These are phyloP conservation scores for Diversispora eburnea DNA, from an alignment of 192 early-diverging fungal genomes.

Conservation along the genomic window DNA sequence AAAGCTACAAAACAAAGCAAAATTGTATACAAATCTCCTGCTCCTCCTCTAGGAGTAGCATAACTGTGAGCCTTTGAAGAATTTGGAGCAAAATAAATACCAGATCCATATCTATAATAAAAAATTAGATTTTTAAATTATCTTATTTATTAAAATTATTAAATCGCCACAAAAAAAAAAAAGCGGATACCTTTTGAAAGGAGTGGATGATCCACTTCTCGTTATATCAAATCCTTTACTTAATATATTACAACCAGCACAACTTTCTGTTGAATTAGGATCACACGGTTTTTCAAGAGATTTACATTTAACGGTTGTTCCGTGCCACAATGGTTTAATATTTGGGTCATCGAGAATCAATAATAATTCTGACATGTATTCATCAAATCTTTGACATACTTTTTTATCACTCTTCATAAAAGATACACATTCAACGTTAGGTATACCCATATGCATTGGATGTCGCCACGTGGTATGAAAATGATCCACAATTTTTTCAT, in stretches of 20 bases:
- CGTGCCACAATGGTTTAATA: conserved; percentile 32
- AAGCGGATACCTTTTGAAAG: conserved; percentile 14
- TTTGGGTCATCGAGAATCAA: conserved; percentile 11
- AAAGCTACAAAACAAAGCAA: conserved; percentile 31
- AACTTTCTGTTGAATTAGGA: conserved; percentile 14
- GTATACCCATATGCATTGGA: conserved; percentile 27
- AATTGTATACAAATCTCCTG: conserved; percentile 19
- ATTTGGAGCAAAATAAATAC: conserved; percentile 32
- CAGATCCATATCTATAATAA: conserved; percentile 25
- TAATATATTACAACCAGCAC: conserved; percentile 31
- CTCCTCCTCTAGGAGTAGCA: conserved; percentile 15
- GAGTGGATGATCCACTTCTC: conserved; percentile 22
- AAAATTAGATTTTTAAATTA: neutral
- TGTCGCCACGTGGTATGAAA: conserved; percentile 26
- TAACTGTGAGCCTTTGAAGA: conserved; percentile 33
- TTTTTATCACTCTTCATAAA: conserved; percentile 25
- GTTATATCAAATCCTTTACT: conserved; percentile 28
- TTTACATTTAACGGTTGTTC: conserved; percentile 23
- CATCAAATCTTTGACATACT: conserved; percentile 22
- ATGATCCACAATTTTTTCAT: conserved; percentile 24
- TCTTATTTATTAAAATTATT: neutral
- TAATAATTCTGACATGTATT: conserved; percentile 25
- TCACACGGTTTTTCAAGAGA: conserved; percentile 17
- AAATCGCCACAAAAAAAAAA: neutral
- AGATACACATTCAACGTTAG: conserved; percentile 20